These are phyloP conservation scores for Fusarium xylarioides DNA, from an alignment of 2,329 filamentous ascomycete species.

Conservation along the genomic window DNA sequence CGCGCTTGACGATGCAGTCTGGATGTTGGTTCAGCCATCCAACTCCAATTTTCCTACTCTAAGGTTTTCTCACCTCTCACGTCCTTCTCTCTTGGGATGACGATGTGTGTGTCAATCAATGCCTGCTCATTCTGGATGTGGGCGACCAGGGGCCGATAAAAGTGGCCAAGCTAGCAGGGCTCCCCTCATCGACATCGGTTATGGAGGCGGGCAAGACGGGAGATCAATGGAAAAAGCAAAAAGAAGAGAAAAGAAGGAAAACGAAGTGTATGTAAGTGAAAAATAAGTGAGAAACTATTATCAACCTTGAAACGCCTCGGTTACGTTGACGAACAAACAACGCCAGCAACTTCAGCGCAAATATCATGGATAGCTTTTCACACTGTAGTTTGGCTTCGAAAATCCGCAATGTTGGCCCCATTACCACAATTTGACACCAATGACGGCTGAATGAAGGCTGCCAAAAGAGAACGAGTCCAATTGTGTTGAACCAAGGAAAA, in stretches of 20 bases:
- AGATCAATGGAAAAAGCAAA: slow-evolving; percentile 39
- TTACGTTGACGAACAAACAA: slow-evolving; percentile 2
- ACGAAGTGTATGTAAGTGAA: neutral
- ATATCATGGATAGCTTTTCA: neutral
- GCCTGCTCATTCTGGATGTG: slow-evolving; percentile 8
- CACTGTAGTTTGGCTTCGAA: neutral
- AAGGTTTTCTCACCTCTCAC: slow-evolving; percentile 6
- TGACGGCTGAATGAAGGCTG: neutral
- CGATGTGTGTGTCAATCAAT: slow-evolving; percentile 1
- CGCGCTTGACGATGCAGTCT: slow-evolving; percentile 26
- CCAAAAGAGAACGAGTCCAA: neutral
- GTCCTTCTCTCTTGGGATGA: slow-evolving; percentile 4
- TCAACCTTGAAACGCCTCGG: slow-evolving; percentile 21
- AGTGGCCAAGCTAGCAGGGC: slow-evolving; percentile 12
- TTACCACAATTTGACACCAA: neutral
- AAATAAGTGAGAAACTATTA: neutral
- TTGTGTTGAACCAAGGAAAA: neutral
- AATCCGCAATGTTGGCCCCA: neutral
- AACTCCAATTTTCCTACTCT: neutral
- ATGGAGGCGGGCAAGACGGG: slow-evolving; percentile 39
- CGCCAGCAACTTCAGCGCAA: neutral
- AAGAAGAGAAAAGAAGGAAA: slow-evolving; percentile 34
- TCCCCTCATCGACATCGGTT: slow-evolving; percentile 23
- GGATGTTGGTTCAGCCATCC: slow-evolving; percentile 8
- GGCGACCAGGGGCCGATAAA: slow-evolving; percentile 20